Conservation (phyloP, 345 rosid species). For the Crucihimalaya himalaica region DNA sequence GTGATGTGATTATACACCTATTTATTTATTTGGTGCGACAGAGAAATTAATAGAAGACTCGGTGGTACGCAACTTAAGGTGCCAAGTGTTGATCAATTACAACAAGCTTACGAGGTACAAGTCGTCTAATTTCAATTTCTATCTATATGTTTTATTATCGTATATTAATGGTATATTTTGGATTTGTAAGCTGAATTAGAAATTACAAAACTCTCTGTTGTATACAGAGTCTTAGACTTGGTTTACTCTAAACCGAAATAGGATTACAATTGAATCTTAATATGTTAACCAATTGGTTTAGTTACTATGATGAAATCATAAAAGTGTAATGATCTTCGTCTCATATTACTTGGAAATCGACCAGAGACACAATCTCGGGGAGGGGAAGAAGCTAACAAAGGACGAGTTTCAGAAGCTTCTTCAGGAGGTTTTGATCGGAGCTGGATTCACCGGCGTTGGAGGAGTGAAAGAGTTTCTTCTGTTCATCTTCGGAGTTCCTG, state of each 20-base stretch:
- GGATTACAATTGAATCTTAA: background rate
- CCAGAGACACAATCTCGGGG: slow-evolving; percentile 51
- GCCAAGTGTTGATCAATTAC: slow-evolving; percentile 48
- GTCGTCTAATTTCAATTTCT: background rate
- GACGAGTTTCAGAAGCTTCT: slow-evolving; percentile 71
- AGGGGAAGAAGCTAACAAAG: slow-evolving; percentile 40
- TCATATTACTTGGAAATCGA: background rate
- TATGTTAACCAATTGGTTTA: background rate
- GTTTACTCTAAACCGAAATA: background rate
- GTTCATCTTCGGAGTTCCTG: slow-evolving; percentile 69
- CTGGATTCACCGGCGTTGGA: slow-evolving; percentile 72
- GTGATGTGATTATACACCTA: background rate
- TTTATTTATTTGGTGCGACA: slow-evolving; percentile 21
- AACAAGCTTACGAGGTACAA: slow-evolving; percentile 47
- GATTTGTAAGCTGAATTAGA: too few relatives aligned
- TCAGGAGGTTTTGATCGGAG: slow-evolving; percentile 50
- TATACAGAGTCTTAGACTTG: background rate
- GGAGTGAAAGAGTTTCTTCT: slow-evolving; percentile 66
- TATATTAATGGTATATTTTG: background rate
- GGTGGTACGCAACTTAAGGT: slow-evolving; percentile 67
- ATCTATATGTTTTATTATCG: background rate
- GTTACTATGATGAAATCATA: background rate
- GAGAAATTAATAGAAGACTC: slow-evolving; percentile 63
- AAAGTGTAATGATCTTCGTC: background rate
- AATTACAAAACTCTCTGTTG: background rate